Evolutionary conservation across 306 rosid species (phyloP).

Genomic region (Prunus armeniaca): DNA sequence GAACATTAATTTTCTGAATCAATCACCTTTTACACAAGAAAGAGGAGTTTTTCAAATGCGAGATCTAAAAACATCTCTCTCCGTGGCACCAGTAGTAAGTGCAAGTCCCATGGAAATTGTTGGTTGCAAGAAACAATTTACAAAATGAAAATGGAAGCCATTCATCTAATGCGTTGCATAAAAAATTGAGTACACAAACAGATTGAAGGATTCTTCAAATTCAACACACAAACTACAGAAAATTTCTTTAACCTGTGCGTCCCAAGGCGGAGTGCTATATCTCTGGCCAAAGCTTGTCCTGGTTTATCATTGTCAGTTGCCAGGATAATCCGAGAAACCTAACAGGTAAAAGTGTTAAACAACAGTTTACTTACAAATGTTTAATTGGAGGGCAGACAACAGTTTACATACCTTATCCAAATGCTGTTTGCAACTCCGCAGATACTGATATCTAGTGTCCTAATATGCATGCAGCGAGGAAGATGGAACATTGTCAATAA

Average conservation of each 20-base stretch:
- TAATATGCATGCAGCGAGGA: slow-evolving; percentile 28
- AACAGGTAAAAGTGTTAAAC: not conserved
- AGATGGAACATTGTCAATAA: not conserved
- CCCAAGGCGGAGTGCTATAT: slow-evolving; percentile 51
- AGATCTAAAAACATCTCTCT: not conserved
- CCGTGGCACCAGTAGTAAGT: not conserved
- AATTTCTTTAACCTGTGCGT: slow-evolving; percentile 29
- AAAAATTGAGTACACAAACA: not conserved
- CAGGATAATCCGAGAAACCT: slow-evolving; percentile 49
- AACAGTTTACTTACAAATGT: not conserved
- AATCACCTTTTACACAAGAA: too few species aligned
- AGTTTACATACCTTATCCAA: slow-evolving; percentile 61
- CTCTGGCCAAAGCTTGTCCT: slow-evolving; percentile 51
- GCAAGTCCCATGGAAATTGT: not conserved
- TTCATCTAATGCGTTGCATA: not conserved
- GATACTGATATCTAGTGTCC: slow-evolving; percentile 71
- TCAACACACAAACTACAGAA: not conserved
- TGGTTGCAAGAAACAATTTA: not conserved
- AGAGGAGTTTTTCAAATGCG: too few species aligned
- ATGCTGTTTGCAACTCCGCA: slow-evolving; percentile 71
- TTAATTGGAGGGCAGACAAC: slow-evolving; percentile 3
- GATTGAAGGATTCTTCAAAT: not conserved
- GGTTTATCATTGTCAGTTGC: slow-evolving; percentile 49
- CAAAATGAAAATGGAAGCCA: not conserved
- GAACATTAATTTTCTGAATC: too few species aligned